phyloP scores from a whole-genome alignment of 192 early-diverging fungal genomes.

The Backusella psychrophila region DNA sequence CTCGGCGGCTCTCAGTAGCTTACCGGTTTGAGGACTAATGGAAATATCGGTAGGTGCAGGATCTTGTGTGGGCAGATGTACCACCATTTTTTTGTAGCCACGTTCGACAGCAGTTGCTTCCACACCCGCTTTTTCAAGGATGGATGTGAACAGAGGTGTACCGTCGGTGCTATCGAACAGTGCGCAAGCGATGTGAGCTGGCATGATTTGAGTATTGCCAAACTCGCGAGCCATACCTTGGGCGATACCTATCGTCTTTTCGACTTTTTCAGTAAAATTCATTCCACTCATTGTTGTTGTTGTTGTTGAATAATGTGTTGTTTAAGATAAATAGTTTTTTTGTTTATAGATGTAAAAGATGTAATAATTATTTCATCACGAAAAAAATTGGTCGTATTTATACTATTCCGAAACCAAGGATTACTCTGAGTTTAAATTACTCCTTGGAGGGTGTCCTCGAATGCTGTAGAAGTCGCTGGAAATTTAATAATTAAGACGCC shows the following conservation, averaged over 20 bases:
- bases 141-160: slow-evolving; percentile 67
- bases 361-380: not conserved
- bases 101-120: slow-evolving; percentile 77
- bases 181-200: slow-evolving; percentile 78
- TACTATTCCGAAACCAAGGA: not conserved
- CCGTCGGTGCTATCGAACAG: slow-evolving; percentile 83
- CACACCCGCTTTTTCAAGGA: slow-evolving; percentile 83
- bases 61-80: slow-evolving; percentile 80
- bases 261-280: slow-evolving; percentile 87
- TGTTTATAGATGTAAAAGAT: not conserved
- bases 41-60: slow-evolving; percentile 79
- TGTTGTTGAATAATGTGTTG: not conserved
- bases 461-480: not conserved
- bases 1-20: slow-evolving; percentile 72
- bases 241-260: slow-evolving; percentile 61
- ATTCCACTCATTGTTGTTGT: slow-evolving; percentile 47
- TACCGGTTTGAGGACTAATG: slow-evolving; percentile 58
- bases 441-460: not conserved
- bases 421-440: not conserved
- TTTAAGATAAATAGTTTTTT: not conserved
- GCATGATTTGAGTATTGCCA: slow-evolving; percentile 72
- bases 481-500: not conserved
- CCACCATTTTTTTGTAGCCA: slow-evolving; percentile 70
- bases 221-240: slow-evolving; percentile 73
- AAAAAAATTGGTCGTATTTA: not conserved